Evolutionary conservation across 805 yeast species (phyloP).

Genomic region (Metschnikowia henanensis): DNA sequence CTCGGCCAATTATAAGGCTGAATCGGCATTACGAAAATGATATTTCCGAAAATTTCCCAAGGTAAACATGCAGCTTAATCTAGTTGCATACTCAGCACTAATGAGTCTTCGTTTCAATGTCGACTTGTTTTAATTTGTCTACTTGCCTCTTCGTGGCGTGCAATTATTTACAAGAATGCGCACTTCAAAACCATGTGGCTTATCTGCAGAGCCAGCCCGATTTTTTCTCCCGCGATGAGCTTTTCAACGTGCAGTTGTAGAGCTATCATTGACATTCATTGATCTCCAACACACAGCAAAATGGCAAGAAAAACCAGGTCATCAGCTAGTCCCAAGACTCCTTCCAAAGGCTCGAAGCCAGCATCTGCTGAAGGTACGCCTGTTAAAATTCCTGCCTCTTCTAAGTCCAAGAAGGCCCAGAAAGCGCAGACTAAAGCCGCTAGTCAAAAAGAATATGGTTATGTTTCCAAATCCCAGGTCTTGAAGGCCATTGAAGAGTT

Average conservation of each 20-base stretch:
- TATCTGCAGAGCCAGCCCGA: constrained; percentile 11
- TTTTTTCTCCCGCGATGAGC: constrained; percentile 21
- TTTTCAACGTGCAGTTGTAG: not conserved
- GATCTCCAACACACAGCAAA: constrained; percentile 1
- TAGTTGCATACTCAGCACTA: too few relatives aligned
- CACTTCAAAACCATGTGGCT: not conserved
- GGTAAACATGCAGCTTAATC: too few relatives aligned
- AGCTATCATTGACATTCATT: not conserved
- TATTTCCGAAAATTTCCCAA: too few relatives aligned
- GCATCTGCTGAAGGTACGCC: constrained; percentile 11
- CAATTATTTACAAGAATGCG: too few relatives aligned
- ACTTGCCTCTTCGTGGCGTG: too few relatives aligned
- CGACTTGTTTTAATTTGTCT: too few relatives aligned
- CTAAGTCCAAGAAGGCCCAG: constrained; percentile 16
- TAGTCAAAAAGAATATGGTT: constrained; percentile 13
- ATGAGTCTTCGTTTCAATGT: too few relatives aligned
- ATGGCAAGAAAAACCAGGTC: constrained; percentile 21
- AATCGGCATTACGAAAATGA: too few relatives aligned
- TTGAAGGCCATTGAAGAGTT: constrained; percentile 64
- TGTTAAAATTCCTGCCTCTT: constrained; percentile 18
- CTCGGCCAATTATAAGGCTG: too few relatives aligned
- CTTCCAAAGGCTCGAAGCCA: constrained; percentile 6
- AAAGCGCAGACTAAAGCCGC: constrained; percentile 11
- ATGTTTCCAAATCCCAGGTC: constrained; percentile 17
- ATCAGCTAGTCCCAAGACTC: constrained; percentile 22